Evolutionary conservation across 2,329 filamentous ascomycete species (phyloP).

Genomic region (Penicillium sp.): DNA sequence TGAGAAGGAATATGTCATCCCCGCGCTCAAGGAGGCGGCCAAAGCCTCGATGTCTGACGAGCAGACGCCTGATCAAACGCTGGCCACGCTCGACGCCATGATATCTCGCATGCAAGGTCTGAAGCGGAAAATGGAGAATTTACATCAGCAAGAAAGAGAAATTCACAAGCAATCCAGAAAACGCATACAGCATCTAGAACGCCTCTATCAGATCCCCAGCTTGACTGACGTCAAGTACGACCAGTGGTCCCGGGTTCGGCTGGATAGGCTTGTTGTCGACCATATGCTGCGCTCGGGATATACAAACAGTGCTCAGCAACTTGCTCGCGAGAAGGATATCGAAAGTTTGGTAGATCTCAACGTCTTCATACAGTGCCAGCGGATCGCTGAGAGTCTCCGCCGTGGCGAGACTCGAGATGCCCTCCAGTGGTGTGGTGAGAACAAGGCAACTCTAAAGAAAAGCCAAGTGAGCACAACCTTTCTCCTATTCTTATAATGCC

Average conservation of each 20-base stretch:
- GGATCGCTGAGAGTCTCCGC: slow-evolving; percentile 74
- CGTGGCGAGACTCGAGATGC: slow-evolving; percentile 76
- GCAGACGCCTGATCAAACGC: slow-evolving; percentile 70
- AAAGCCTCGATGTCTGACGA: slow-evolving; percentile 69
- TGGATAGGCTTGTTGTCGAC: slow-evolving; percentile 89
- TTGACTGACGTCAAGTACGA: slow-evolving; percentile 94
- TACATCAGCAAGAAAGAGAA: slow-evolving; percentile 78
- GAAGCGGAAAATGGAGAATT: slow-evolving; percentile 80
- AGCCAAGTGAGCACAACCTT: slow-evolving; percentile 65
- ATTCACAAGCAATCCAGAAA: slow-evolving; percentile 77
- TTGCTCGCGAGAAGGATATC: slow-evolving; percentile 77
- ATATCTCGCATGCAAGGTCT: slow-evolving; percentile 81
- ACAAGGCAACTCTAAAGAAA: slow-evolving; percentile 90
- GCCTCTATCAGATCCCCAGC: slow-evolving; percentile 78
- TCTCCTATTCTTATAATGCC: neutral
- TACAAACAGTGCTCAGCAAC: slow-evolving; percentile 72
- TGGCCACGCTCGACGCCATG: slow-evolving; percentile 82
- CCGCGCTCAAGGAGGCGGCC: slow-evolving; percentile 56
- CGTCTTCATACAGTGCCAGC: slow-evolving; percentile 81
- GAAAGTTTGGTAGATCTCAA: slow-evolving; percentile 84
- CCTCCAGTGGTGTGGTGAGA: slow-evolving; percentile 88
- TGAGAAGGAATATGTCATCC: slow-evolving; percentile 53
- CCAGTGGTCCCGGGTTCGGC: slow-evolving; percentile 78
- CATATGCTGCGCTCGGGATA: slow-evolving; percentile 88
- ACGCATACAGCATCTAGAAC: slow-evolving; percentile 78